These are phyloP conservation scores for Colletotrichum lindemuthianum DNA, from an alignment of 2,329 filamentous ascomycete species.

Conservation along the genomic window DNA sequence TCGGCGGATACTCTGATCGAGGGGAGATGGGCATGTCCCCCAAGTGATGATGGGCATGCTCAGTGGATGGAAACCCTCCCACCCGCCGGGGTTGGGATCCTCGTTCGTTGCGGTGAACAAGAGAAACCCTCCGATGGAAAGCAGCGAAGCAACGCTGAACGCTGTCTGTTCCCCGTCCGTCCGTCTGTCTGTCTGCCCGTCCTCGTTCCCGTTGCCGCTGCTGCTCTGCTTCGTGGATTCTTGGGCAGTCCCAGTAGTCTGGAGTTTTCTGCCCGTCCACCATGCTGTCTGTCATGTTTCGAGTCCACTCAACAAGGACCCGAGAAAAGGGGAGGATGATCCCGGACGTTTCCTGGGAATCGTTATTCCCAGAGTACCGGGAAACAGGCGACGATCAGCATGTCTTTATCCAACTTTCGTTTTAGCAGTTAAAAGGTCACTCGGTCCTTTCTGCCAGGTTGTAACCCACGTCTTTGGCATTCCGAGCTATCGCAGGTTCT, in stretches of 20 bases:
- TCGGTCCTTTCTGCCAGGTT: background rate
- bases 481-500: slow-evolving; percentile 12
- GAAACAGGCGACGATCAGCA: slow-evolving; percentile 34
- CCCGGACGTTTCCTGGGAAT: slow-evolving; percentile 14
- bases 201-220: background rate
- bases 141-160: background rate
- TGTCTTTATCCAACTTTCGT: slow-evolving; percentile 27
- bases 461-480: background rate
- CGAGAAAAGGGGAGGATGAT: slow-evolving; percentile 1
- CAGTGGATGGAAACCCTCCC: slow-evolving; percentile 8
- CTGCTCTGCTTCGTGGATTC: no score
- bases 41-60: slow-evolving; percentile 11
- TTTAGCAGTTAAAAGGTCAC: slow-evolving; percentile 29
- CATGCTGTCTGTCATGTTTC: slow-evolving; percentile 19
- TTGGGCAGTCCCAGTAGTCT: slow-evolving; percentile 3
- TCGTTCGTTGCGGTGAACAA: slow-evolving; percentile 11
- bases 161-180: background rate
- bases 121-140: slow-evolving; percentile 14
- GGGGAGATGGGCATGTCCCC: slow-evolving; percentile 10
- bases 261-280: slow-evolving; percentile 25
- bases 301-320: slow-evolving; percentile 10
- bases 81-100: background rate
- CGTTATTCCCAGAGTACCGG: background rate
- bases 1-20: background rate
- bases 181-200: background rate